Percentiles rank a stretch among this genome's conserved stretches.
phyloP scores from a whole-genome alignment of 306 rosid genomes.

The Styphnolobium japonicum region DNA sequence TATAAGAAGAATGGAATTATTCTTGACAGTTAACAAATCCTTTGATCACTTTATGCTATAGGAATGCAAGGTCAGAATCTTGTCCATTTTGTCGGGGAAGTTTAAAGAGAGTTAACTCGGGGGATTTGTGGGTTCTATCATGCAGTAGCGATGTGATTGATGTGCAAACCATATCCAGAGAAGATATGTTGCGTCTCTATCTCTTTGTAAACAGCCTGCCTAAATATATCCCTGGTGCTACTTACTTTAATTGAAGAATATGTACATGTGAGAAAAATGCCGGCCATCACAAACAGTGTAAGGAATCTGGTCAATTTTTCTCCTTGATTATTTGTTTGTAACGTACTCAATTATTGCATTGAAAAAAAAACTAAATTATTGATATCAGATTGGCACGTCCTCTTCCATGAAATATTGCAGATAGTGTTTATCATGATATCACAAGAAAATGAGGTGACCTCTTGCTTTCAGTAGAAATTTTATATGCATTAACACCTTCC shows the following conservation, averaged over 20 bases:
- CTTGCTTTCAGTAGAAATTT: neutral
- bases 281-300: conserved; percentile 24
- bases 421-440: neutral
- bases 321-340: conserved; percentile 16
- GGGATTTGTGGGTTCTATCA: conserved; percentile 76
- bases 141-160: conserved; percentile 54
- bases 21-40: neutral
- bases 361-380: neutral
- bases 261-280: conserved; percentile 31
- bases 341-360: neutral
- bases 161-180: conserved; percentile 50
- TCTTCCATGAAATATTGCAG: neutral
- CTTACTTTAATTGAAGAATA: conserved; percentile 41
- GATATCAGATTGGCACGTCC: neutral
- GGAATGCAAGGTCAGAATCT: conserved; percentile 73
- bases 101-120: conserved; percentile 59
- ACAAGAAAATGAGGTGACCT: neutral
- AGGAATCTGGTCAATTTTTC: conserved; percentile 15
- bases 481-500: neutral
- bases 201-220: conserved; percentile 67
- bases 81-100: conserved; percentile 90
- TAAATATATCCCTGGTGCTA: conserved; percentile 58
- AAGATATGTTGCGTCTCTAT: conserved; percentile 56
- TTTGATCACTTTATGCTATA: conserved; percentile 21
- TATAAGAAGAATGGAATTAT: neutral